Evolutionary conservation across 2,329 filamentous ascomycete genomes (phyloP).

Genomic region (Achaetomium macrosporum): DNA sequence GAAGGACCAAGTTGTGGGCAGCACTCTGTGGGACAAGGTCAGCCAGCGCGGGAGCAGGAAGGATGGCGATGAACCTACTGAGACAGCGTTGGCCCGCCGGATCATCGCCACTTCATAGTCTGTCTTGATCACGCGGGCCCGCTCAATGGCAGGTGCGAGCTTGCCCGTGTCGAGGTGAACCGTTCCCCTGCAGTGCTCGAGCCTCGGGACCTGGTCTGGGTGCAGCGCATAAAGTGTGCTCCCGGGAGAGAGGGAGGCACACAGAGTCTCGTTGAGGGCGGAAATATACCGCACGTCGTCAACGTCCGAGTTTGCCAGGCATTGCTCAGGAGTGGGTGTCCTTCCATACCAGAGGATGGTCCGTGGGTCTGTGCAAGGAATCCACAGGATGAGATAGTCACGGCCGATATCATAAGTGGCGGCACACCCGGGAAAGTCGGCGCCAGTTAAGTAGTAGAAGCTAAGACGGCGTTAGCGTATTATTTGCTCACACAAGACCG

Average conservation of each 20-base stretch:
- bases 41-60: not conserved
- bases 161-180: slow-evolving; percentile 42
- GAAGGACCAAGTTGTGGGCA: slow-evolving; percentile 70
- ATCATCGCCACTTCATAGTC: slow-evolving; percentile 81
- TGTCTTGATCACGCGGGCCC: slow-evolving; percentile 75
- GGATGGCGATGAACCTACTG: slow-evolving; percentile 29
- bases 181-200: slow-evolving; percentile 25
- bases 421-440: slow-evolving; percentile 48
- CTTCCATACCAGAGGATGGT: slow-evolving; percentile 59
- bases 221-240: slow-evolving; percentile 42
- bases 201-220: slow-evolving; percentile 25
- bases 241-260: slow-evolving; percentile 37
- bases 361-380: slow-evolving; percentile 60
- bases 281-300: slow-evolving; percentile 60
- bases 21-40: slow-evolving; percentile 36
- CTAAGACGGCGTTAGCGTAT: slow-evolving; percentile 28
- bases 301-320: slow-evolving; percentile 58
- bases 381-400: slow-evolving; percentile 65
- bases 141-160: slow-evolving; percentile 69
- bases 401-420: slow-evolving; percentile 52
- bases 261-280: slow-evolving; percentile 45
- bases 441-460: slow-evolving; percentile 55
- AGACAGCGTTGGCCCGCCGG: slow-evolving; percentile 73
- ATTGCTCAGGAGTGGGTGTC: slow-evolving; percentile 55
- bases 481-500: not conserved